Evolutionary conservation across 1,284 basidiomycete species (phyloP), one percentile per base, ranked within the genome.

Genomic region (Termitomyces sp.): DNA sequence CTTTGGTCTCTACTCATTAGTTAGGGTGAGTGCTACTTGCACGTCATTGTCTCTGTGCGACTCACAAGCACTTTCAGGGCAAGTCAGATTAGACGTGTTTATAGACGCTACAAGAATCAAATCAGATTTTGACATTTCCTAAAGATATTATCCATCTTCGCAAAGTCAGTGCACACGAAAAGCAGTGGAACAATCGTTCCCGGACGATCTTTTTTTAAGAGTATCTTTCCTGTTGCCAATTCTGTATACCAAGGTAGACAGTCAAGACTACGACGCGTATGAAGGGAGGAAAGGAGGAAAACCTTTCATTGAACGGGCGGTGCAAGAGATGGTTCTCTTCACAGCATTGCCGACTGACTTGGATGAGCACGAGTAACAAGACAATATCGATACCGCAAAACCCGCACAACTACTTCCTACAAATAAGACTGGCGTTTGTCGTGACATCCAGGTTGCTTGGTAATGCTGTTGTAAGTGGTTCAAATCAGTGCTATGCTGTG

Each of bases 1-100:
- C 10, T 81, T 72, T 54, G 82, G 82, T 24, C 67, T 76, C 5
- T 79, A 70, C 66, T 67, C 72, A 36, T 70, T 88, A 61, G 65
- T 80, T 58, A 75, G 67, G 71, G 86, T 87, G 61, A 59, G 80
- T 73, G 15, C 7, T 44, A 36, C 8, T 38, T 6, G 6, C 40
- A 10, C 15, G 34, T 40, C 15, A 7, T 8, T 17, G 2, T 28
- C 24, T n/a, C 4, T 39, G 5, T 24, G 15, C 55, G 10, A 39
- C 21, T 50, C 30, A 47, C 10, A 9, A 28, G 26, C 12, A 15
- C 3, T 17, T 28, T 5, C 36, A 72, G 70, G 68, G 69, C 26
- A 70, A 70, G 50, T 21, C 48, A 47, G 65, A 67, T 49, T 68
- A 66, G 59, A 65, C 53, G 24, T 54, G 43, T 54, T 46, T 26